Base-by-base conservation (phyloP, 352 stramenopile genomes). In the Globisporangium cystogenes region DNA sequence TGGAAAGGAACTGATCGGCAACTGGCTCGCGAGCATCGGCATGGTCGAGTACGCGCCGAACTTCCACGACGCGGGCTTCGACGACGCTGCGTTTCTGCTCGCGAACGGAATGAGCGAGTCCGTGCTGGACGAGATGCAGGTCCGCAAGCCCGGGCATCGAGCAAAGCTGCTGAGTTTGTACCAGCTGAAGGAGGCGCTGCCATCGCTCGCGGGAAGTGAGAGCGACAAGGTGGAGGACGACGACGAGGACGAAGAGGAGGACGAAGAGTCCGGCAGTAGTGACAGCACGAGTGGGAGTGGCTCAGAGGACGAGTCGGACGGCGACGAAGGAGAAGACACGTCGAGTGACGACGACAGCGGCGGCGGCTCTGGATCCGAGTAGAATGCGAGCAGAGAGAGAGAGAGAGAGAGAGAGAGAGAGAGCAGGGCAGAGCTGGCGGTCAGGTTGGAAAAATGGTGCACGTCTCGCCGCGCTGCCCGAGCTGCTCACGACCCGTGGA, bases 1-100 rank as follows among this genome's bases (percentile, higher is more conserved):
- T 27, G 35, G 47, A 40, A 40, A 68, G 60, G 57, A 68, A 20
- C 60, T 76, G 36, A 65, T 93, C 43, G 58, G 62, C 15, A 70
- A 69, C 29, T 93, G 82, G 82, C 70, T 94, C 45, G 73, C 76
- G 23, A 78, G 67, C 20, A 88, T 94, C 35, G 80, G 79, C 0
- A 56, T 94, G 21, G 70, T 87, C 45, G 61, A 87, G 65, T 89
- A 91, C 53, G 62, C 70, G 0, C 24, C 55, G 0, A 47, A 52
- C 2, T 77, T 91, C 35, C 57, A 84, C 18, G 56, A 57, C 23
- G 73, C 81, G 0, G 82, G 82, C 5, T 89, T 82, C 24, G 80
- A 92, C 40, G 84, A 94, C 55, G 60, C 72, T 12, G 55, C 60
- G 3, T 94, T 91, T 42, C 31, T 93, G 23, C 59, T 84, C 0